Percentiles rank a stretch among this genome's conserved stretches.
Evolutionary conservation across 2,329 filamentous ascomycete species (phyloP).

Genomic region (Nemania abortiva): DNA sequence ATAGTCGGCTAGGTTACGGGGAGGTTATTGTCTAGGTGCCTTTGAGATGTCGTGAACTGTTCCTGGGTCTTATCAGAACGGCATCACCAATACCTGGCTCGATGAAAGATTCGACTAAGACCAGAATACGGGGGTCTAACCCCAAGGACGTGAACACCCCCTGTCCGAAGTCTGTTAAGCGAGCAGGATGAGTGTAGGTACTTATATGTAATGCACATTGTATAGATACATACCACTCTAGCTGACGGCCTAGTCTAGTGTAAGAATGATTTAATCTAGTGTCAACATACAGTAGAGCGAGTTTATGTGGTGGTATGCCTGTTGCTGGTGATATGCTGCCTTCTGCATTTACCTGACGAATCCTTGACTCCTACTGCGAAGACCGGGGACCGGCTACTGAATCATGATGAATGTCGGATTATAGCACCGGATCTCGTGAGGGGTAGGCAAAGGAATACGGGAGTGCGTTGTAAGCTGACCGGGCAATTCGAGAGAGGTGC

Average conservation of each 20-base stretch:
- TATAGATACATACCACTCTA: neutral
- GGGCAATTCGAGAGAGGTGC: neutral
- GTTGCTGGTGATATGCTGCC: constrained; percentile 12
- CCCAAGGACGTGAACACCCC: constrained; percentile 5
- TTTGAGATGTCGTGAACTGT: neutral
- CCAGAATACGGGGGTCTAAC: neutral
- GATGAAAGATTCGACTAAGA: neutral
- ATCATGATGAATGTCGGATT: constrained; percentile 19
- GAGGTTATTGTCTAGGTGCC: neutral
- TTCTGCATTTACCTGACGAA: constrained; percentile 17
- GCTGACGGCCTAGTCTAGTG: constrained; percentile 12
- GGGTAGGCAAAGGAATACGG: neutral
- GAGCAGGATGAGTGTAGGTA: neutral
- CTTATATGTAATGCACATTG: neutral
- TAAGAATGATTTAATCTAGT: neutral
- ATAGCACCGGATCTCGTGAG: neutral
- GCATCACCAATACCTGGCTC: neutral
- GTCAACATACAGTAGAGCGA: neutral
- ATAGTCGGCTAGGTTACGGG: too few relatives aligned
- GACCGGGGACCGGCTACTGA: neutral
- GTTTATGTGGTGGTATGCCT: constrained; percentile 17
- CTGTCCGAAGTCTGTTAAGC: constrained; percentile 1
- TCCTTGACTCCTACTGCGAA: neutral
- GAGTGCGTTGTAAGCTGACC: neutral
- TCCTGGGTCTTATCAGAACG: neutral